Conservation (phyloP, 352 stramenopile species). For the Aphanomyces euteiches region DNA sequence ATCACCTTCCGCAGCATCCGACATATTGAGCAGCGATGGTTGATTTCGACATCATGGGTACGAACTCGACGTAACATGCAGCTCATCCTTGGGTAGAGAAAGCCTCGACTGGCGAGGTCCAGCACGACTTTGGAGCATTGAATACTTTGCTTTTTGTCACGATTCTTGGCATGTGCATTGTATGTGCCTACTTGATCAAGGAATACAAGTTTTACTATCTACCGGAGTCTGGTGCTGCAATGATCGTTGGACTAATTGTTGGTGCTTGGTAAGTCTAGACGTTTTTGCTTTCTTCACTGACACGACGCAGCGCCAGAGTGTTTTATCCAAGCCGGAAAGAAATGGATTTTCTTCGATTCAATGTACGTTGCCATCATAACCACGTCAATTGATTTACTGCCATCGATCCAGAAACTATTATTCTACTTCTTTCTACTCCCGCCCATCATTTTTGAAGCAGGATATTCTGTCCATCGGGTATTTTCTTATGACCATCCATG, state of each 20-base stretch:
- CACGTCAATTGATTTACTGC: background rate
- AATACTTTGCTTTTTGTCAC: conserved; percentile 87
- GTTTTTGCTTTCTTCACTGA: background rate
- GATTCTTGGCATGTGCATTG: conserved; percentile 85
- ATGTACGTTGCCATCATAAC: conserved; percentile 39
- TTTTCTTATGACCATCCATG: background rate
- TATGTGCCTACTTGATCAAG: conserved; percentile 89
- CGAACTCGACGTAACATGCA: background rate
- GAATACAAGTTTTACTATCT: conserved; percentile 89
- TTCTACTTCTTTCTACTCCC: conserved; percentile 97
- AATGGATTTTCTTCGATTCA: conserved; percentile 88
- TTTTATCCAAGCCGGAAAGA: conserved; percentile 84
- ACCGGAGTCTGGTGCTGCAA: conserved; percentile 84
- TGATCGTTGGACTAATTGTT: conserved; percentile 88
- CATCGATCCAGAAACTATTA: conserved; percentile 59
- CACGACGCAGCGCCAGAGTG: conserved; percentile 50
- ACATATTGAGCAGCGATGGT: conserved; percentile 2
- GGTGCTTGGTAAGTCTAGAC: conserved; percentile 51
- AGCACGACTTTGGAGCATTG: conserved; percentile 83
- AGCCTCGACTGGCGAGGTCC: conserved; percentile 46
- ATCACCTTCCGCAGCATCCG: background rate
- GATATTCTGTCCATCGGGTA: conserved; percentile 88
- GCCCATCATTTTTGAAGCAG: conserved; percentile 97
- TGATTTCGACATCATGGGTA: conserved; percentile 31
- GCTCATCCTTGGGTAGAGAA: conserved; percentile 46